Evolutionary conservation across 1,139 yeast genomes (phyloP).

Genomic region (Pichia sp.): DNA sequence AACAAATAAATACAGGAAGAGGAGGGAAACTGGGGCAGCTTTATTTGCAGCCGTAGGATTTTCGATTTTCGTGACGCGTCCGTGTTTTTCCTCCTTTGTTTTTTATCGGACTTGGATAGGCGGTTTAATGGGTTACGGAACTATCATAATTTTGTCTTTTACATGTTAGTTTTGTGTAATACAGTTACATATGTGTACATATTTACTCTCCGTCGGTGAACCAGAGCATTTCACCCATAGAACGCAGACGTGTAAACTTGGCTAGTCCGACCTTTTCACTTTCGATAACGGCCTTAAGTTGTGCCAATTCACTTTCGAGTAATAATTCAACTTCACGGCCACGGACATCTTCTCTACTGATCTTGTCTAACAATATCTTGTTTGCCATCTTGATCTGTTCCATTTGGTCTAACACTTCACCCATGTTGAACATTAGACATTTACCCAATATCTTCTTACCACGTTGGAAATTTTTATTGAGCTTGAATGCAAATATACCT

Average conservation of each 20-base stretch:
- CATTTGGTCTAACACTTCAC: conserved; percentile 56
- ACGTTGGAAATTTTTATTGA: conserved; percentile 40
- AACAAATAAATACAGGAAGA: too few species aligned
- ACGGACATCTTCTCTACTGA: conserved; percentile 86
- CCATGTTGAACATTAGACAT: conserved; percentile 65
- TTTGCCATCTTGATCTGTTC: conserved; percentile 60
- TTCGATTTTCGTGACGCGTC: too few species aligned
- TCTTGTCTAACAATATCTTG: conserved; percentile 68
- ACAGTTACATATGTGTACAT: neutral
- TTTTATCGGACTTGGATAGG: too few species aligned
- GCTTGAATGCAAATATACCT: conserved; percentile 76
- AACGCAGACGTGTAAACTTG: conserved; percentile 52
- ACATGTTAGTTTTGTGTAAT: too few species aligned
- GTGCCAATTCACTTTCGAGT: conserved; percentile 71
- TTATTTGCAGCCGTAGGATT: too few species aligned
- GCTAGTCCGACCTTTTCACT: conserved; percentile 55
- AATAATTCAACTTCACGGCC: conserved; percentile 77
- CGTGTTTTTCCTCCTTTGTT: too few species aligned
- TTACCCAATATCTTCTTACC: conserved; percentile 39
- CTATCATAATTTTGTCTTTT: too few species aligned
- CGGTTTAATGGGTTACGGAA: too few species aligned
- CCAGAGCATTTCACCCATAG: conserved; percentile 52
- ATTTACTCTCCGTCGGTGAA: conserved; percentile 26
- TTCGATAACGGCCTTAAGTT: conserved; percentile 58
- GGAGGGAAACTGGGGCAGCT: too few species aligned